Base-by-base conservation (phyloP, 2,329 filamentous ascomycete genomes). In the Claviceps monticola region DNA sequence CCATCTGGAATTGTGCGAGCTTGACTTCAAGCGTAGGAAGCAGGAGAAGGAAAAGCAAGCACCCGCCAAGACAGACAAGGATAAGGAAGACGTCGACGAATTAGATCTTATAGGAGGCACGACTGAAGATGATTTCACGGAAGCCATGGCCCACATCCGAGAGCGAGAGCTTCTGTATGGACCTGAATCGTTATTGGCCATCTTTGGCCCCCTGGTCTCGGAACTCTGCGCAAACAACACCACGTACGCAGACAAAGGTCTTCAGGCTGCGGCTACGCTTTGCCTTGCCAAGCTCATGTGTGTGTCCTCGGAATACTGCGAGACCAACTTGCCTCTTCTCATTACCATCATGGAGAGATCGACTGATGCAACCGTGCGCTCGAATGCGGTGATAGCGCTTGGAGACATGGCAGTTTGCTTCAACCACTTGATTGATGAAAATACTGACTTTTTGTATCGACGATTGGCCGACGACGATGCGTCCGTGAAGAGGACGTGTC, bases 321-420 rank as follows among this genome's bases (percentile, higher is more conserved):
- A 97, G 68, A 79, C 80, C 42, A 94, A 98, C 62, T 76, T 98
- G 13, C 86, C 88, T 5, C 82, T 98, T 3, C 82, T 98, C 54
- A 95, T 98, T 68, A 97, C 91, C 16, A 97, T 98, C 61, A 90
- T 98, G 74, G 93, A 98, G 70, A 84, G 89, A 34, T 96, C 89
- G 2, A 80, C 88, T 36, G 88, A 96, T 61, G 86, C 94, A 1
- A 95, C 90, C 17, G 91, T 95, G 41, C 84, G 93, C 49, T 95
- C 88, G 60, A 98, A 98, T 64, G 88, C 94, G 9, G 94, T 98
- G 17, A 95, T 98, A 59, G 91, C 93, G 0, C 80, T 98, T 0
- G 93, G 93, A 41, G 93, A 98, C 64, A 98, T 98, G 93, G 94
- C 94, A 0, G 93, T 98, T 21, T 96, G 90, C 76, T 98, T 98